phyloP scores from a whole-genome alignment of 1,284 basidiomycete genomes.

The Leccinum solheimii region DNA sequence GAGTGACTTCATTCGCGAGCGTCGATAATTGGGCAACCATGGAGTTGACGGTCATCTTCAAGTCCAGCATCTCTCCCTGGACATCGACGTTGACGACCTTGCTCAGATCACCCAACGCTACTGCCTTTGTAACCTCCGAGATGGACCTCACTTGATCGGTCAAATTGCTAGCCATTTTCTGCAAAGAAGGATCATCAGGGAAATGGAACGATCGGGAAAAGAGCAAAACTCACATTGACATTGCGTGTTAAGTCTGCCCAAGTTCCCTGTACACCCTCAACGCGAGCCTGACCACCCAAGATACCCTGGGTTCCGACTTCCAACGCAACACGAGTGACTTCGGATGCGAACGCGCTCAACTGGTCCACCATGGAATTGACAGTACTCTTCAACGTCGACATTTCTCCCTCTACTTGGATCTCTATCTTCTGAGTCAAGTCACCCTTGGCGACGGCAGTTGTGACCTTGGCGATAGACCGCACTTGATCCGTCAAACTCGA shows the following conservation, averaged over 20 bases:
- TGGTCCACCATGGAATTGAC: slow-evolving; percentile 91
- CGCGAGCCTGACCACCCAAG: slow-evolving; percentile 88
- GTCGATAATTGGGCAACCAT: slow-evolving; percentile 89
- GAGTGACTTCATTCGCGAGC: slow-evolving; percentile 82
- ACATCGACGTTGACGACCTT: slow-evolving; percentile 95
- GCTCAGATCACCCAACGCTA: slow-evolving; percentile 88
- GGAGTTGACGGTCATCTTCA: slow-evolving; percentile 89
- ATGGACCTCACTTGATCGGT: slow-evolving; percentile 98
- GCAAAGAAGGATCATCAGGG: slow-evolving; percentile 4
- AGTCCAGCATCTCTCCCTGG: slow-evolving; percentile 94
- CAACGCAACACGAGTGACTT: slow-evolving; percentile 93
- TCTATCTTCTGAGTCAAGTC: slow-evolving; percentile 89
- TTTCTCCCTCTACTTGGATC: slow-evolving; percentile 93
- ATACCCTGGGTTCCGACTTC: slow-evolving; percentile 93
- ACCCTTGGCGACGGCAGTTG: slow-evolving; percentile 88
- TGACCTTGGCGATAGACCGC: slow-evolving; percentile 88
- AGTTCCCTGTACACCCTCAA: slow-evolving; percentile 91
- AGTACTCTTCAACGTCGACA: slow-evolving; percentile 79
- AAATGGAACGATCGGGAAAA: slow-evolving; percentile 23
- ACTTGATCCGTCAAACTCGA: slow-evolving; percentile 93
- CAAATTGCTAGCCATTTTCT: slow-evolving; percentile 90
- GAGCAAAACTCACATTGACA: slow-evolving; percentile 64
- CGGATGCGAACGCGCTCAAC: slow-evolving; percentile 87
- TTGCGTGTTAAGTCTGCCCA: slow-evolving; percentile 92
- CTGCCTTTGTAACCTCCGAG: slow-evolving; percentile 95